Conservation (phyloP, 1,284 basidiomycete species). For the Ganoderma lingzhi region DNA sequence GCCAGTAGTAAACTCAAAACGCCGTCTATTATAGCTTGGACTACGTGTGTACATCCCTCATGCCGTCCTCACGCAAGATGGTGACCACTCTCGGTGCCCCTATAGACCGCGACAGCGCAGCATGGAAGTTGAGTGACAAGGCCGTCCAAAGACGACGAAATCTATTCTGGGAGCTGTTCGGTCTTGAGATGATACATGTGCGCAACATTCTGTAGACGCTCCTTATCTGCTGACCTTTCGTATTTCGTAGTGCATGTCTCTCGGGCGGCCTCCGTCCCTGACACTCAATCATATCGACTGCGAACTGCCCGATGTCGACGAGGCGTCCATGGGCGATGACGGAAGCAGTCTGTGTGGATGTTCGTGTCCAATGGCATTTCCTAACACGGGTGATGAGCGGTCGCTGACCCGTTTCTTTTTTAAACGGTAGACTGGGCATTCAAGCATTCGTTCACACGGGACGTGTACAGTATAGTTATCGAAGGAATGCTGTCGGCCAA, state of each 20-base stretch:
- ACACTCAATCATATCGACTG: slow-evolving; percentile 40
- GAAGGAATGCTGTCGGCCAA: slow-evolving; percentile 41
- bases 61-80: not conserved
- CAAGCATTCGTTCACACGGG: slow-evolving; percentile 38
- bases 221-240: not conserved
- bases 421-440: slow-evolving; percentile 38
- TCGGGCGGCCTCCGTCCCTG: slow-evolving; percentile 42
- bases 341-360: slow-evolving; percentile 39
- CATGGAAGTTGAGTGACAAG: slow-evolving; percentile 49
- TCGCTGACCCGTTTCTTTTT: not conserved
- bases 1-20: slow-evolving; percentile 11
- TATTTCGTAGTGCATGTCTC: slow-evolving; percentile 37
- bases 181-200: slow-evolving; percentile 48
- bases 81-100: slow-evolving; percentile 2
- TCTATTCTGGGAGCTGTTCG: slow-evolving; percentile 54
- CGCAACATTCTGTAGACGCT: slow-evolving; percentile 22
- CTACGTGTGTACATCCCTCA: slow-evolving; percentile 38
- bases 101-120: slow-evolving; percentile 52
- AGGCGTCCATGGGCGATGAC: slow-evolving; percentile 34
- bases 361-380: slow-evolving; percentile 26
- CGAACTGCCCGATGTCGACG: slow-evolving; percentile 40
- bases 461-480: slow-evolving; percentile 37
- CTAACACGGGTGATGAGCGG: not conserved
- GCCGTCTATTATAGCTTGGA: slow-evolving; percentile 36
- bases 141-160: slow-evolving; percentile 49